Evolutionary conservation across 2,329 filamentous ascomycete species (phyloP), one percentile per base, ranked within the genome.

Genomic region (Dryadomyces quercivorus): DNA sequence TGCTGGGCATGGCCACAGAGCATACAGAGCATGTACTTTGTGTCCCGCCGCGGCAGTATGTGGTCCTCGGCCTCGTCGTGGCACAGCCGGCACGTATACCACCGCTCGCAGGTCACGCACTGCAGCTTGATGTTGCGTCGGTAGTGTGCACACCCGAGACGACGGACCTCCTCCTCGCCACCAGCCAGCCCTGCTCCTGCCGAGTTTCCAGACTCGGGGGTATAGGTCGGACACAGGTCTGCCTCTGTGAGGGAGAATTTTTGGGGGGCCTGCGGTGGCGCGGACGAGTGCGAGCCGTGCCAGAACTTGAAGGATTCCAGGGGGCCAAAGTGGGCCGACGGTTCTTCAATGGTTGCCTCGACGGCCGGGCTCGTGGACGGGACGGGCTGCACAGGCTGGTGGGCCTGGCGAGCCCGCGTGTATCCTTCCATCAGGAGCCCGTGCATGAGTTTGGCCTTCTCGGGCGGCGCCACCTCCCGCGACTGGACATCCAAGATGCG

Each of bases 11-110:
- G 88, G 7, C 84, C 82, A 67, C 93, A 98, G 31, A 90, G 75
- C 93, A 98, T 98, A 68, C 93, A 98, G 6, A 98, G 78, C 93
- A 98, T 98, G 63, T 96, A 86, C 67, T 85, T 85, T 8, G 92
- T 98, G 62, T 88, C 86, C 61, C 83, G 84, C 52, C 93, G 82
- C 61, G 91, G 81, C 55, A 98, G 74, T 57, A 73, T 75, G 66
- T 95, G 89, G 61, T 88, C 82, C 63, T 96, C 88, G 9, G 74
- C 78, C 50, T 83, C 80, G 66, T 98, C 90, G 65, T 98, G 93
- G 65, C 93, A 98, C 65, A 97, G 85, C 18, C 93, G 85, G 66
- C 93, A 98, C 0, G 92, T 88, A 64, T 96, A 94, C 93, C 93
- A 98, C 63, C 80, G 84, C 62, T 85, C 81, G 70, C 93, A 98